phyloP scores from a whole-genome alignment of 768 basidiomycete genomes.

The Lactarius hatsudake region DNA sequence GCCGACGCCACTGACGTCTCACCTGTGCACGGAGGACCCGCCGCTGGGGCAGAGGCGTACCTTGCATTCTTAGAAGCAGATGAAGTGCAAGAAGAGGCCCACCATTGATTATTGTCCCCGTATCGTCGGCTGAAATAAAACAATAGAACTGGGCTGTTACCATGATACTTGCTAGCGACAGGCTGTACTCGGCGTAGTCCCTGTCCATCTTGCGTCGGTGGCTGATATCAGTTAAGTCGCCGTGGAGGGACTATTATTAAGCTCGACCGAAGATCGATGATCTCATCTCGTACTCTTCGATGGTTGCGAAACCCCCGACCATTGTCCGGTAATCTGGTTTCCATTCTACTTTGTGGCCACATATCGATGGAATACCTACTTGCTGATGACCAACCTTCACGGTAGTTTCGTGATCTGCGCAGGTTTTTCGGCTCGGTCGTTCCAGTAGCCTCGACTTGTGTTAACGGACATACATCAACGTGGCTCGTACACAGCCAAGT shows the following conservation, averaged over 20 bases:
- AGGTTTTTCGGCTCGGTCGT: neutral
- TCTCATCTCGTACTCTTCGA: neutral
- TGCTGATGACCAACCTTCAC: neutral
- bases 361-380: neutral
- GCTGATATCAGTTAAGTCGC: neutral
- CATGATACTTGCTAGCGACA: neutral
- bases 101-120: constrained; percentile 29
- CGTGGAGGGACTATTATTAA: neutral
- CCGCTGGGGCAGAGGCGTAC: constrained; percentile 42
- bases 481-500: neutral
- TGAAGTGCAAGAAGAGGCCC: constrained; percentile 40
- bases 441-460: neutral
- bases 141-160: constrained; percentile 3
- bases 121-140: neutral
- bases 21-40: constrained; percentile 13
- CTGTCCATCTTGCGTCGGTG: neutral
- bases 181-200: neutral
- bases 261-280: neutral
- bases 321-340: neutral
- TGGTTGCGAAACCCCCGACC: neutral
- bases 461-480: neutral
- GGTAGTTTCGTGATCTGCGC: neutral
- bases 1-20: constrained; percentile 8
- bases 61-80: constrained; percentile 45
- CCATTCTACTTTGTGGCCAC: neutral